Evolutionary conservation across 768 basidiomycete species (phyloP).

Genomic region (Pulveroboletus sp.): DNA sequence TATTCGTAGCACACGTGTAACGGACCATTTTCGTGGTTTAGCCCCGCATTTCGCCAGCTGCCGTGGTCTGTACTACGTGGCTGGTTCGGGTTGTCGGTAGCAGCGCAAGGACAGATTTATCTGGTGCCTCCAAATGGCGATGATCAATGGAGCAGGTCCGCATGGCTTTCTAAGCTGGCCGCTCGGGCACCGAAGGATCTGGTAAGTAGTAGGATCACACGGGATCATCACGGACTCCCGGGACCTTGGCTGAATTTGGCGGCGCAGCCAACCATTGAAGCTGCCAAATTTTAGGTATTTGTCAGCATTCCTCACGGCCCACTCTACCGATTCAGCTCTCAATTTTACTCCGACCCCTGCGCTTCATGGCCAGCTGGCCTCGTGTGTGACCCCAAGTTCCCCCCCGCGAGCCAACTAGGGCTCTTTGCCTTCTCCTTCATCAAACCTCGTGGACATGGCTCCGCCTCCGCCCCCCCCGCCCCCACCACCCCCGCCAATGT

Average conservation of each 20-base stretch:
- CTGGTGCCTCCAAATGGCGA: conserved; percentile 6
- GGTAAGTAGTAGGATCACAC: conserved; percentile 24
- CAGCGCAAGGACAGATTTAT: too few species aligned
- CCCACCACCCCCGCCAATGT: conserved; percentile 49
- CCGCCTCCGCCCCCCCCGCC: conserved; percentile 52
- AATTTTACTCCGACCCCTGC: conserved; percentile 24
- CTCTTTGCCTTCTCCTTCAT: conserved; percentile 18
- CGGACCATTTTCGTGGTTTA: conserved; percentile 11
- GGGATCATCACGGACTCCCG: conserved; percentile 15
- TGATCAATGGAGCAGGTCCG: conserved; percentile 11
- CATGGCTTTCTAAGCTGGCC: conserved; percentile 12
- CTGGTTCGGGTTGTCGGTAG: too few species aligned
- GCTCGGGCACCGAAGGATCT: conserved; percentile 11
- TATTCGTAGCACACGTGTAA: conserved; percentile 20
- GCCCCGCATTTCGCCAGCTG: conserved; percentile 5
- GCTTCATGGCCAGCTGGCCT: conserved; percentile 24
- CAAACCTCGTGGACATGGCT: conserved; percentile 38
- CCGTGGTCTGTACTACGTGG: too few species aligned
- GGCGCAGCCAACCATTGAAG: conserved; percentile 13
- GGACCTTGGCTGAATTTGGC: conserved; percentile 12
- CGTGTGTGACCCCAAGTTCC: conserved; percentile 24
- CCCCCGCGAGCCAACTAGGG: conserved; percentile 14
- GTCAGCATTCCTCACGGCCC: conserved; percentile 24
- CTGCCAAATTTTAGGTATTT: conserved; percentile 20
- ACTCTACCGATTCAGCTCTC: conserved; percentile 7